Evolutionary conservation across 306 rosid species (phyloP).

Genomic region (Castanopsis chinensis): DNA sequence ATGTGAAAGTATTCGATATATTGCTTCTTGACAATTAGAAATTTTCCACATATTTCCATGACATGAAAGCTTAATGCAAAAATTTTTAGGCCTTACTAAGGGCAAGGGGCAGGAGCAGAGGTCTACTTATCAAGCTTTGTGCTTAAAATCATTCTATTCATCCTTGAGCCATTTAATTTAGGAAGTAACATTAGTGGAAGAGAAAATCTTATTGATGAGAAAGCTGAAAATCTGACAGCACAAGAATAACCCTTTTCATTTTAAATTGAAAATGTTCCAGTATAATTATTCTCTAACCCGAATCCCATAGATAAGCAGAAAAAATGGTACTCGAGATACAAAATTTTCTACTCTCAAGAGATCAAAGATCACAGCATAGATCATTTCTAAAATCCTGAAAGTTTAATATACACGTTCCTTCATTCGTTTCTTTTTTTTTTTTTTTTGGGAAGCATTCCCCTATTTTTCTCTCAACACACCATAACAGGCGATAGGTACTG

Average conservation of each 20-base stretch:
- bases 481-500: background rate
- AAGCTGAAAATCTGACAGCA: background rate
- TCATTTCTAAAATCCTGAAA: background rate
- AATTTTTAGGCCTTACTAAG: background rate
- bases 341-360: background rate
- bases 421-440: too few relatives aligned
- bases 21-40: background rate
- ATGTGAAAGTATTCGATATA: background rate
- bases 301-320: background rate
- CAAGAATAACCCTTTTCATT: background rate
- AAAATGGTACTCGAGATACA: background rate
- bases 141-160: background rate
- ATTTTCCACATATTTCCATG: background rate
- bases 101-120: background rate
- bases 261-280: background rate
- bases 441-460: too few relatives aligned
- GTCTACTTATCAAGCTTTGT: background rate
- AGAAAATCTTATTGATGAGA: background rate
- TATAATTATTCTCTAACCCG: background rate
- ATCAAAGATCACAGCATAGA: background rate
- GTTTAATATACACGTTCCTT: too few relatives aligned
- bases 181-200: background rate
- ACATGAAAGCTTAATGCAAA: background rate
- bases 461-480: too few relatives aligned
- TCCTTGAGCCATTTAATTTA: background rate